A percentile compares a stretch with the other conserved stretches of the same genome.
Conservation (phyloP, 257 asterid species). For the Solanum phureja region DNA sequence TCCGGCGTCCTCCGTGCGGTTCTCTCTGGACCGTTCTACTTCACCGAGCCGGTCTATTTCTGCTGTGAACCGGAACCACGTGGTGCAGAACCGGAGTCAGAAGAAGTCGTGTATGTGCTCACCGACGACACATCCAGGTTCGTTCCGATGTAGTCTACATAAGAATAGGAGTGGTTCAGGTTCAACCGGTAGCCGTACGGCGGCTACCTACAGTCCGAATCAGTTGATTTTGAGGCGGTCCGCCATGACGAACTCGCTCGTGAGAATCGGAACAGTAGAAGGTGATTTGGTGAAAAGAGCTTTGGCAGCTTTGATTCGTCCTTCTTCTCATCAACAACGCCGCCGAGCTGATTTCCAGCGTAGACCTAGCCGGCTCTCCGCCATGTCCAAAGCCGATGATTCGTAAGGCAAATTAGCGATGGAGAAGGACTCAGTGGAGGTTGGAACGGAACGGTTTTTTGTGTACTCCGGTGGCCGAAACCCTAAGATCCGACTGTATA, state of each 20-base stretch:
- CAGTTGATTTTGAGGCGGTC: constrained; percentile 33
- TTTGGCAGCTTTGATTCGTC: constrained; percentile 44
- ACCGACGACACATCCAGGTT: constrained; percentile 64
- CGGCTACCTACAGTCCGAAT: constrained; percentile 22
- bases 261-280: constrained; percentile 35
- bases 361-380: constrained; percentile 34
- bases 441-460: constrained; percentile 22
- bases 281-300: constrained; percentile 40
- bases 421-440: constrained; percentile 1
- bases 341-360: constrained; percentile 34
- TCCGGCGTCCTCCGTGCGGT: constrained; percentile 1
- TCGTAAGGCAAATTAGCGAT: not conserved
- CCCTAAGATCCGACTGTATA: constrained; percentile 13
- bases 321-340: constrained; percentile 46
- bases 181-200: constrained; percentile 6
- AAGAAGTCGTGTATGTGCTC: constrained; percentile 55
- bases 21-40: constrained; percentile 4
- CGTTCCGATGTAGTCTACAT: constrained; percentile 60
- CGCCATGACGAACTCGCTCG: constrained; percentile 41
- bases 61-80: constrained; percentile 9
- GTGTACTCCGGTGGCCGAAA: constrained; percentile 20
- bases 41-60: constrained; percentile 27
- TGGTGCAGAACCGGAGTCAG: not conserved
- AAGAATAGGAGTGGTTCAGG: constrained; percentile 5
- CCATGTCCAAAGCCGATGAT: constrained; percentile 7